phyloP scores from a whole-genome alignment of 805 yeast genomes.

The Lipomyces yamanashiensis region DNA sequence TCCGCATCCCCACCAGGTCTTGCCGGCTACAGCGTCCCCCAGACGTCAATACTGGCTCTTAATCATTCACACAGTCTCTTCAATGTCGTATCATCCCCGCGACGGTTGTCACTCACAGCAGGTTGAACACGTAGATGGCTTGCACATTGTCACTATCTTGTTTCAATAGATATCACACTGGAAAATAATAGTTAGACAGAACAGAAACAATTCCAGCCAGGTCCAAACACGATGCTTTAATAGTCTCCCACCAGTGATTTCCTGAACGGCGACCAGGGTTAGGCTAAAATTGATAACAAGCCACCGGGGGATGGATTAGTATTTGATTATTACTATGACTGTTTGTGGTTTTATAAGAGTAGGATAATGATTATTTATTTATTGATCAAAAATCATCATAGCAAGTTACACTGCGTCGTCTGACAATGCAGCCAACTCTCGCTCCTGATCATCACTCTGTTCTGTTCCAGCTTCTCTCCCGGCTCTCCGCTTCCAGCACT shows the following conservation, averaged over 20 bases:
- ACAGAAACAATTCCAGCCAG: no score
- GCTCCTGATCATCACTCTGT: no score
- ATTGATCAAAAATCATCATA: no score
- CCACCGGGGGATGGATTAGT: no score
- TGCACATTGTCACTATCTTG: constrained; percentile 24
- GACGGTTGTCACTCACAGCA: constrained; percentile 26
- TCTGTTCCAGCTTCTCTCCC: background rate
- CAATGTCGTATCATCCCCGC: no score
- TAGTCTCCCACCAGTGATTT: background rate
- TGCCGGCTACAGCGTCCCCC: constrained; percentile 30
- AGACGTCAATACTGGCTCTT: background rate
- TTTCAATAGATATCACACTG: background rate
- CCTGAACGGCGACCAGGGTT: constrained; percentile 1
- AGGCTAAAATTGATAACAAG: background rate
- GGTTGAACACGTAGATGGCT: constrained; percentile 19
- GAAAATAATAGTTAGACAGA: background rate
- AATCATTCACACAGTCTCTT: no score
- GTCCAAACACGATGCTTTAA: no score
- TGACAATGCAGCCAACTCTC: no score
- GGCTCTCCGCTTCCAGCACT: background rate
- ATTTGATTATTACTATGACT: no score
- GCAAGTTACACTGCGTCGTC: no score
- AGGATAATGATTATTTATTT: no score
- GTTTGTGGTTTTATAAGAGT: no score
- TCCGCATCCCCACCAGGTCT: constrained; percentile 44